Evolutionary conservation across 164 flowering plant genomes (phyloP).

Genomic region (Euptelea pleiosperma): DNA sequence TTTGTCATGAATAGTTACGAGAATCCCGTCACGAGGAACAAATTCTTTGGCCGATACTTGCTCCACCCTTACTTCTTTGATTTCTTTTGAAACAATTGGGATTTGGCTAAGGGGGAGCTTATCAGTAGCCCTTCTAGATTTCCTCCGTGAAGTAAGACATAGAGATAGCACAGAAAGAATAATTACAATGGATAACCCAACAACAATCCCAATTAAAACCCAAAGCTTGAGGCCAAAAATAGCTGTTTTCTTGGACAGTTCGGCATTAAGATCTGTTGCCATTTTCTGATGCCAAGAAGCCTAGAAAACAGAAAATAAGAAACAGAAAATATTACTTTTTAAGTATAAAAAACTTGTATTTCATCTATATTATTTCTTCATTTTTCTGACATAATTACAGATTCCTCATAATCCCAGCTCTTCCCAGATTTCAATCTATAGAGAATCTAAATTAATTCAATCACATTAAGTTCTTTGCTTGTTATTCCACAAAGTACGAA

Average conservation of each 20-base stretch:
- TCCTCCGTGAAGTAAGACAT: constrained; percentile 57
- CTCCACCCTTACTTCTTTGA: constrained; percentile 72
- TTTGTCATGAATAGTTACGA: constrained; percentile 40
- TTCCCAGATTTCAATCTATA: constrained; percentile 1
- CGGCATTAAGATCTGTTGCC: constrained; percentile 52
- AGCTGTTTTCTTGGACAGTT: constrained; percentile 46
- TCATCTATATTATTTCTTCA: not conserved
- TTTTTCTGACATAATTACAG: not conserved
- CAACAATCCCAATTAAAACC: constrained; percentile 53
- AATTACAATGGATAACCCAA: constrained; percentile 46
- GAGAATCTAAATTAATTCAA: not conserved
- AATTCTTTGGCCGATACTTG: constrained; percentile 37
- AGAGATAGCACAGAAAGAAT: constrained; percentile 48
- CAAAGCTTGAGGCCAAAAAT: constrained; percentile 65
- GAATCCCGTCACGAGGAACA: constrained; percentile 28
- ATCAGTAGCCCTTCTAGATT: constrained; percentile 42
- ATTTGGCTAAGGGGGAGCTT: constrained; percentile 46
- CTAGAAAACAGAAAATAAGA: constrained; percentile 11
- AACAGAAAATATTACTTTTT: not conserved
- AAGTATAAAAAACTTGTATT: not conserved
- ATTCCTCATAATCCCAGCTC: not conserved
- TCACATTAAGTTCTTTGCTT: no score
- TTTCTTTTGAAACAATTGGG: constrained; percentile 59
- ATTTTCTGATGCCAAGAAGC: constrained; percentile 20
- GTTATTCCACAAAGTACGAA: not conserved